These are phyloP conservation scores for Sequoiadendron giganteum DNA, from an alignment of 75 land plant genomes.

Conservation along the genomic window DNA sequence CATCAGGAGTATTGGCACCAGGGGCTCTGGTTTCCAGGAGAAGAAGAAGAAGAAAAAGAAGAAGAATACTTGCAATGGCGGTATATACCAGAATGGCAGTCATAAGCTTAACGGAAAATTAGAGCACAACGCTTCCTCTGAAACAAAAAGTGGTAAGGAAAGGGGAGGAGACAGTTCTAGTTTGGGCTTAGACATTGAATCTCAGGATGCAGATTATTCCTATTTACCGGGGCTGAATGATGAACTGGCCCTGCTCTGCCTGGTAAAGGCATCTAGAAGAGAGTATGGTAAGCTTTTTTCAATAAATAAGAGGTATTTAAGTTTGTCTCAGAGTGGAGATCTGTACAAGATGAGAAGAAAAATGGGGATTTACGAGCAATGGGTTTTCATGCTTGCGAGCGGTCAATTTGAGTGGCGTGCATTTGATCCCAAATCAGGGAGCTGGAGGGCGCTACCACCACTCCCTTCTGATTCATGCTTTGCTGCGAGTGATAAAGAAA, in stretches of 20 bases:
- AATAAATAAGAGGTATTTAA: conserved; percentile 24
- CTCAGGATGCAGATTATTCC: conserved; percentile 61
- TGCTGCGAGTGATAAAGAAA: conserved; percentile 53
- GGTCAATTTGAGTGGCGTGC: conserved; percentile 50
- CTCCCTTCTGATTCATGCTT: conserved; percentile 60
- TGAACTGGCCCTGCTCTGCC: conserved; percentile 35
- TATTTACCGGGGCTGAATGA: conserved; percentile 26
- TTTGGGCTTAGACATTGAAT: background rate
- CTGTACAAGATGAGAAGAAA: conserved; percentile 40
- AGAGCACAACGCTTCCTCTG: background rate
- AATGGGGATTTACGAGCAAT: conserved; percentile 43
- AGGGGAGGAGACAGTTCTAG: background rate
- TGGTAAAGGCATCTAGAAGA: conserved; percentile 35
- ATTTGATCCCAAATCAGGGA: conserved; percentile 36
- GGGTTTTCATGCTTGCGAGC: conserved; percentile 54
- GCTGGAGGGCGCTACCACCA: conserved; percentile 42
- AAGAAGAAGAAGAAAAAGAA: background rate
- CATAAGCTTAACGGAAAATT: background rate
- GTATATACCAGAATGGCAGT: background rate
- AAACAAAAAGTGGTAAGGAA: background rate
- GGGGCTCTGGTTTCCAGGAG: background rate
- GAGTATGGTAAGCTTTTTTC: conserved; percentile 33
- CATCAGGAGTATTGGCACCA: background rate
- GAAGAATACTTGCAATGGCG: background rate
- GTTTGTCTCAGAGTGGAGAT: conserved; percentile 38